Percentiles rank a stretch among this genome's conserved stretches.
Evolutionary conservation across 257 asterid genomes (phyloP).

Genomic region (Capsicum chinense): DNA sequence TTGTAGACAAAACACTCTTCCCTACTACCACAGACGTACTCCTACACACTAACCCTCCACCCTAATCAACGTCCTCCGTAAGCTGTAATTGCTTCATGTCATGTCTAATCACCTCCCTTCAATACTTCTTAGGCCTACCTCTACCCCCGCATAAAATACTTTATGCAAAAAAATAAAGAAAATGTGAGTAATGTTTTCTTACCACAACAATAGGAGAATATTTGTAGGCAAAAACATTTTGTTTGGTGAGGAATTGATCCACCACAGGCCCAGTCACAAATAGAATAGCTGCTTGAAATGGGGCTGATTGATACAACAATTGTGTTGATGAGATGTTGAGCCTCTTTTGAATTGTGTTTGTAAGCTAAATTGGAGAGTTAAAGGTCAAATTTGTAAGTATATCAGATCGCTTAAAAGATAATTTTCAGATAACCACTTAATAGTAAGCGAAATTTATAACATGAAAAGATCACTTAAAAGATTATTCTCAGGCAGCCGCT

Average conservation of each 20-base stretch:
- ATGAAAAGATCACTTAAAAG: too few relatives aligned
- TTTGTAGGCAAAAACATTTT: slow-evolving; percentile 70
- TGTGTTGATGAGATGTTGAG: slow-evolving; percentile 85
- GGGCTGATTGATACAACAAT: slow-evolving; percentile 85
- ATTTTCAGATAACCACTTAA: not conserved
- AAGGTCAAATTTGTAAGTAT: not conserved
- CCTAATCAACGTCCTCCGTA: too few relatives aligned
- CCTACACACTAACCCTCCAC: too few relatives aligned
- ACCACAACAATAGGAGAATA: slow-evolving; percentile 77
- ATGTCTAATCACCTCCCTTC: too few relatives aligned
- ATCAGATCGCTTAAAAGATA: not conserved
- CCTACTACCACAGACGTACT: too few relatives aligned
- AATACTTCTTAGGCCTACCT: too few relatives aligned
- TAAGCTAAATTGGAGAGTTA: slow-evolving; percentile 54
- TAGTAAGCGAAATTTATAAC: not conserved
- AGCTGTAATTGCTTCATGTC: too few relatives aligned
- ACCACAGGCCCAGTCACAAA: slow-evolving; percentile 73
- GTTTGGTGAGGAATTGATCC: slow-evolving; percentile 72
- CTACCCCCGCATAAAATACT: too few relatives aligned
- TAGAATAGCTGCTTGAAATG: slow-evolving; percentile 84
- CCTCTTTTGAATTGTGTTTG: slow-evolving; percentile 90
- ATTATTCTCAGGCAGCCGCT: not conserved
- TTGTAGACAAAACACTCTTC: too few relatives aligned
- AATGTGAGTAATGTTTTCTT: slow-evolving; percentile 10
- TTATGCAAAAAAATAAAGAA: not conserved